These are phyloP conservation scores for Lactuca saligna DNA, from an alignment of 129 eudicot genomes.

Conservation along the genomic window DNA sequence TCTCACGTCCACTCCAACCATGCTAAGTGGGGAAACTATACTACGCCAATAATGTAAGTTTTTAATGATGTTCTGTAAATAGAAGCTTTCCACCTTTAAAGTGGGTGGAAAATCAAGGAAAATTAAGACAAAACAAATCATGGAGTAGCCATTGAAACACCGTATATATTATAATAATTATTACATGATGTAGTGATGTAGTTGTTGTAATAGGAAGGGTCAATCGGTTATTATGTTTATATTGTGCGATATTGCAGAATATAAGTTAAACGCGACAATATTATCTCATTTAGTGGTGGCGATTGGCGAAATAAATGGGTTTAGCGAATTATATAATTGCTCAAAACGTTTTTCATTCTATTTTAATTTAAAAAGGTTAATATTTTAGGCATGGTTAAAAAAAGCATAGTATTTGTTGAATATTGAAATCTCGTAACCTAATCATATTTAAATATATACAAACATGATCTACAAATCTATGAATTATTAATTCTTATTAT, in stretches of 20 bases:
- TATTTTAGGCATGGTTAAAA: too few species aligned
- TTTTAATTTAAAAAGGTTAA: too few species aligned
- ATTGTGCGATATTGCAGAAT: background rate
- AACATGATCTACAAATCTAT: too few species aligned
- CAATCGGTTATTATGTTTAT: constrained; percentile 10
- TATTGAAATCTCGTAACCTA: too few species aligned
- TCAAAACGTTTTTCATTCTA: too few species aligned
- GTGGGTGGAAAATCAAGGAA: constrained; percentile 26
- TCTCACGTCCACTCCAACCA: too few species aligned
- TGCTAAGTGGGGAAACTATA: constrained; percentile 30
- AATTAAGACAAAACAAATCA: constrained; percentile 21
- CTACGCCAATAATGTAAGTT: constrained; percentile 21
- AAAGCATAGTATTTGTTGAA: too few species aligned
- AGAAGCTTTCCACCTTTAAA: constrained; percentile 31
- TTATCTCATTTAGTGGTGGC: too few species aligned
- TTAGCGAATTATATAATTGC: too few species aligned
- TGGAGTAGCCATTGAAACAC: constrained; percentile 20
- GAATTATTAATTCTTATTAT: too few species aligned
- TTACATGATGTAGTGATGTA: constrained; percentile 22
- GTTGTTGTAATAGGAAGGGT: constrained; percentile 17
- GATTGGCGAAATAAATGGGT: too few species aligned
- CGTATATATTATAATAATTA: constrained; percentile 8
- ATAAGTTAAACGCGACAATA: background rate
- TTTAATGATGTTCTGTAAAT: constrained; percentile 30
- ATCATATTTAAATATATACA: too few species aligned